These are phyloP conservation scores for Kregervanrija delftensis DNA, from an alignment of 805 yeast genomes.

Conservation along the genomic window DNA sequence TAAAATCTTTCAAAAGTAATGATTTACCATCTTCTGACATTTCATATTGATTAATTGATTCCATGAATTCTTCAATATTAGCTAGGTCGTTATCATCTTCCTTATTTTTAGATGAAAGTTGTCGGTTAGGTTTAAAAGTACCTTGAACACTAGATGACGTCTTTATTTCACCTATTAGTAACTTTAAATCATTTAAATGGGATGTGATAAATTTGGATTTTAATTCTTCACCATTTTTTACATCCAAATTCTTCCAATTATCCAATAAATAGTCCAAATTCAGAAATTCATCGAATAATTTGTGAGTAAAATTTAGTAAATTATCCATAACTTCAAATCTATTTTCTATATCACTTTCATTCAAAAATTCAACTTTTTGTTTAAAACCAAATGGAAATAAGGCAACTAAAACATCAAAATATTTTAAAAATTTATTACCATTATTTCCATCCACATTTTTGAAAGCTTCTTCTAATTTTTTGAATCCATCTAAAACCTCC, in stretches of 20 bases:
- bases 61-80: slow-evolving; percentile 24
- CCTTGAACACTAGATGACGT: neutral
- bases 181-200: slow-evolving; percentile 23
- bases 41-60: slow-evolving; percentile 24
- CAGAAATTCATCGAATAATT: slow-evolving; percentile 20
- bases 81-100: slow-evolving; percentile 34
- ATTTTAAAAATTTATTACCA: neutral
- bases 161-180: slow-evolving; percentile 1
- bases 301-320: slow-evolving; percentile 18
- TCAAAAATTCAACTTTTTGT: slow-evolving; percentile 16
- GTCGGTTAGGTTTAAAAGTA: neutral
- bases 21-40: slow-evolving; percentile 37
- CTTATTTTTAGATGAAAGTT: slow-evolving; percentile 7
- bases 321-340: slow-evolving; percentile 9
- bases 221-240: slow-evolving; percentile 16
- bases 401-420: slow-evolving; percentile 21
- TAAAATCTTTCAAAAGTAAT: slow-evolving; percentile 41
- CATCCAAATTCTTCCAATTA: slow-evolving; percentile 26
- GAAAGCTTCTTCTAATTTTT: slow-evolving; percentile 15
- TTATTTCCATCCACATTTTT: slow-evolving; percentile 1
- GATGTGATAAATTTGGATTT: slow-evolving; percentile 23
- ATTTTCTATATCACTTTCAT: slow-evolving; percentile 5
- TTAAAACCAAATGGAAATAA: slow-evolving; percentile 25
- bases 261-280: slow-evolving; percentile 21
- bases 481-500: slow-evolving; percentile 23